Conservation (phyloP, 345 rosid genomes). For the Eucalyptus shirleyi region DNA sequence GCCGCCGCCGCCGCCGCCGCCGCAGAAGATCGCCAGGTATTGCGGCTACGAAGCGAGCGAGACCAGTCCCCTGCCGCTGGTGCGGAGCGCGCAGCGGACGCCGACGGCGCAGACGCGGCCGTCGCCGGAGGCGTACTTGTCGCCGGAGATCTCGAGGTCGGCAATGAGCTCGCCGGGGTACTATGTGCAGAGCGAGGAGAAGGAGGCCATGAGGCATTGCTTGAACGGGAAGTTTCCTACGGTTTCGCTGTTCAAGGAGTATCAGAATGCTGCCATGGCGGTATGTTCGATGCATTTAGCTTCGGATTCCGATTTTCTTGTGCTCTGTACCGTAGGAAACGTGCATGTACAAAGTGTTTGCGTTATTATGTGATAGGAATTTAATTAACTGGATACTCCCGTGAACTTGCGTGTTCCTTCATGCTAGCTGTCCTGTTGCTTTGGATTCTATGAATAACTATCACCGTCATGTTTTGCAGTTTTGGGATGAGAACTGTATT, state of each 20-base stretch:
- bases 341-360: background rate
- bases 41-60: constrained; percentile 34
- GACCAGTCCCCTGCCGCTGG: constrained; percentile 44
- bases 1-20: background rate
- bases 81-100: constrained; percentile 17
- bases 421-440: background rate
- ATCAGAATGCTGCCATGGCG: constrained; percentile 86
- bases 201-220: constrained; percentile 48
- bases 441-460: background rate
- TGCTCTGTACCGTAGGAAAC: background rate
- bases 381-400: background rate
- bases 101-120: constrained; percentile 5
- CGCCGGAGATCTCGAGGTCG: constrained; percentile 47
- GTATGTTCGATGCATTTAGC: constrained; percentile 10
- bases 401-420: background rate
- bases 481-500: background rate
- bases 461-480: background rate
- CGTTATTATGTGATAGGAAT: background rate
- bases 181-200: constrained; percentile 22
- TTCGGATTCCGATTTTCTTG: background rate
- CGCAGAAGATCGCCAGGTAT: constrained; percentile 41
- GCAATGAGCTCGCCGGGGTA: constrained; percentile 26
- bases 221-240: constrained; percentile 76
- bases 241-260: constrained; percentile 78
- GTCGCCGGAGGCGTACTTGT: constrained; percentile 63